phyloP scores from a whole-genome alignment of 805 yeast species.

The Metschnikowia gelsemii region DNA sequence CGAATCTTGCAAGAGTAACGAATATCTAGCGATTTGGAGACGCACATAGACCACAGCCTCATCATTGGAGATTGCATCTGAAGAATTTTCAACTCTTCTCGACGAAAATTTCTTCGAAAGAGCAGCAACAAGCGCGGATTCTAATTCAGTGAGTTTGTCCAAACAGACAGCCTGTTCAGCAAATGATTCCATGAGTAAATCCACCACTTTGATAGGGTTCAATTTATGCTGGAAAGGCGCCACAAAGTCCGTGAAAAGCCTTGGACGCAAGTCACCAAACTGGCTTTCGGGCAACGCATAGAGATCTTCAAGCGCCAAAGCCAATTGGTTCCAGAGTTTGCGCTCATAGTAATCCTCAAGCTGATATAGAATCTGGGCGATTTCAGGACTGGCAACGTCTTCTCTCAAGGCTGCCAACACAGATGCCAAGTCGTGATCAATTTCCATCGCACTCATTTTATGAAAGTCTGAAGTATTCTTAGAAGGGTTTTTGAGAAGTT shows the following conservation, averaged over 20 bases:
- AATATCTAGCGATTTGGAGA: constrained; percentile 72
- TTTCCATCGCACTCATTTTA: constrained; percentile 38
- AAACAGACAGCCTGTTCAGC: constrained; percentile 28
- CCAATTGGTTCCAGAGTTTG: constrained; percentile 93
- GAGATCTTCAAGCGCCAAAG: constrained; percentile 61
- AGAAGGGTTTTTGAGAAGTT: background rate
- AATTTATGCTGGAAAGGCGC: constrained; percentile 64
- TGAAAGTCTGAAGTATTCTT: background rate
- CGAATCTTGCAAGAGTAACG: constrained; percentile 52
- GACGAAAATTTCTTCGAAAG: constrained; percentile 30
- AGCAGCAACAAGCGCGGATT: constrained; percentile 26
- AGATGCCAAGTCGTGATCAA: constrained; percentile 42
- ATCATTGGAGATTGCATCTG: constrained; percentile 44
- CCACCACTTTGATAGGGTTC: constrained; percentile 76
- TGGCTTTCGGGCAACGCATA: constrained; percentile 54
- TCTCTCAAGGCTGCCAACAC: constrained; percentile 61
- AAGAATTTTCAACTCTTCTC: constrained; percentile 26
- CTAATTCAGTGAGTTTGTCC: constrained; percentile 37
- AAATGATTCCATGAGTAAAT: constrained; percentile 62
- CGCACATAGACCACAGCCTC: constrained; percentile 50
- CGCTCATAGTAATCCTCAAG: constrained; percentile 86
- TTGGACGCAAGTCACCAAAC: constrained; percentile 49
- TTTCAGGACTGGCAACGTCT: constrained; percentile 59
- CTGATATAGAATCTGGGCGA: constrained; percentile 58
- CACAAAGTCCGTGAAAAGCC: constrained; percentile 71